Percentiles rank a stretch among this genome's conserved stretches.
phyloP scores from a whole-genome alignment of 441 rosid genomes.

The Bruguiera hainesii region DNA sequence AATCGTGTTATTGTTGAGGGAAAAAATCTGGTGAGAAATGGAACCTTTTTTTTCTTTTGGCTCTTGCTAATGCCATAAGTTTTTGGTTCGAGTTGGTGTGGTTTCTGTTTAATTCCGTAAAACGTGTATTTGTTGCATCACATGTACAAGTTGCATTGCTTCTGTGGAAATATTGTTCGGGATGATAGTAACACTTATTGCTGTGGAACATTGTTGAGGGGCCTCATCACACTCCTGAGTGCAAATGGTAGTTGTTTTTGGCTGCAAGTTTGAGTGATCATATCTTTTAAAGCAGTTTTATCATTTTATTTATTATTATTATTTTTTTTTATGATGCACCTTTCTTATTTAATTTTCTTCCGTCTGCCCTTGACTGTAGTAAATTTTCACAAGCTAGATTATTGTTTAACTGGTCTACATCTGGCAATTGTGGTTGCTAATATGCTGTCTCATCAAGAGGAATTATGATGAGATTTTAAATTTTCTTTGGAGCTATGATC shows the following conservation, averaged over 20 bases:
- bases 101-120: background rate
- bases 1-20: constrained; percentile 89
- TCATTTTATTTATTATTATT: too few relatives aligned
- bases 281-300: too few relatives aligned
- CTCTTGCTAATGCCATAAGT: background rate
- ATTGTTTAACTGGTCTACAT: background rate
- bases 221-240: background rate
- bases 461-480: too few relatives aligned
- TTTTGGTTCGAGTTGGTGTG: background rate
- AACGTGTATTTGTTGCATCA: background rate
- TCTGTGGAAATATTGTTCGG: background rate
- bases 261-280: too few relatives aligned
- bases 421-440: background rate
- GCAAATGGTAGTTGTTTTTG: background rate
- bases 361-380: background rate
- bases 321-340: too few relatives aligned
- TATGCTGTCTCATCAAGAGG: background rate
- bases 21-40: constrained; percentile 57
- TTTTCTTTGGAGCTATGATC: too few relatives aligned
- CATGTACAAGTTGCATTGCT: too few relatives aligned
- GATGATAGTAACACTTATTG: background rate
- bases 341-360: background rate
- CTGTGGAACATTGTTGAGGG: background rate
- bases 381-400: background rate
- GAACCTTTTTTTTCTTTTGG: background rate